Conservation (phyloP, 2,329 filamentous ascomycete species). For the Trichoderma sp. region DNA sequence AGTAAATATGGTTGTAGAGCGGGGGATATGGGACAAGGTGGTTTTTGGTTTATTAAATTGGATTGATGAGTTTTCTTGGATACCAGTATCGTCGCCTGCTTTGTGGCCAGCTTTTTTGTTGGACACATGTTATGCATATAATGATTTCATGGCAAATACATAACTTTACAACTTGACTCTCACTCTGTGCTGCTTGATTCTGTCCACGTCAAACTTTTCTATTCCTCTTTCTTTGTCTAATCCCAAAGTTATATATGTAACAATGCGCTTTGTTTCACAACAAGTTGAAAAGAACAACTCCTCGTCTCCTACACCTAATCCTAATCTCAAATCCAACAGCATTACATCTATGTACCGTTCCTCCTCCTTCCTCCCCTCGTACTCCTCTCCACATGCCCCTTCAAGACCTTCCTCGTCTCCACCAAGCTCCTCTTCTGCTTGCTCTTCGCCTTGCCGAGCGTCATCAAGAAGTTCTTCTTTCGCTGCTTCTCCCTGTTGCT, state of each 20-base stretch:
- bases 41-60: neutral
- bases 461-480: slow-evolving; percentile 99
- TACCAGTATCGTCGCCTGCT: neutral
- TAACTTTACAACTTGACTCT: neutral
- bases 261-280: neutral
- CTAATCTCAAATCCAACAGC: neutral
- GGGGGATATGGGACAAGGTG: neutral
- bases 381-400: slow-evolving; percentile 77
- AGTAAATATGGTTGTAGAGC: neutral
- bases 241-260: neutral
- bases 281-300: neutral
- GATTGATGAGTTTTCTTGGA: neutral
- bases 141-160: slow-evolving; percentile 14
- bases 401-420: slow-evolving; percentile 78
- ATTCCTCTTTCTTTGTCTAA: neutral
- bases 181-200: neutral
- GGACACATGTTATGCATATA: neutral
- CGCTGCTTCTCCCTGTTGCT: slow-evolving; percentile 97
- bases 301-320: neutral
- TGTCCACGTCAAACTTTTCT: neutral
- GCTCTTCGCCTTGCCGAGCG: slow-evolving; percentile 88
- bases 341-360: slow-evolving; percentile 48
- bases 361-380: slow-evolving; percentile 82
- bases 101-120: neutral
- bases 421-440: slow-evolving; percentile 95